Evolutionary conservation across 495 filamentous ascomycete species (phyloP).

Genomic region (Parmelia sp.): DNA sequence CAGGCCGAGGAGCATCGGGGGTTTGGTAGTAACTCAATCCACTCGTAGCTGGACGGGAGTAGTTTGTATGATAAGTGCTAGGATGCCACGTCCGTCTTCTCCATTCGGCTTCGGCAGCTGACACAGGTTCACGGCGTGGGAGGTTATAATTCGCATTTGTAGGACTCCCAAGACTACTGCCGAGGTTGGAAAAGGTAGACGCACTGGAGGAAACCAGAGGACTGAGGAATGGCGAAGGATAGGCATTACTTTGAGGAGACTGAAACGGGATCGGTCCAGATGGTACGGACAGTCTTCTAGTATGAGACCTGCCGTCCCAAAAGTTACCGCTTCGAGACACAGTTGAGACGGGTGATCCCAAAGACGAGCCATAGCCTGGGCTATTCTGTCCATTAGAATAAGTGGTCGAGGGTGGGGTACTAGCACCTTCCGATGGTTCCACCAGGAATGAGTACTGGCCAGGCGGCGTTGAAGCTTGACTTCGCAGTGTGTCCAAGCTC

Average conservation of each 20-base stretch:
- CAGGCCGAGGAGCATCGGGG: slow-evolving; percentile 49
- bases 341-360: slow-evolving; percentile 62
- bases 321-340: slow-evolving; percentile 59
- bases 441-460: slow-evolving; percentile 39
- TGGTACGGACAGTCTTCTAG: slow-evolving; percentile 74
- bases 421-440: slow-evolving; percentile 63
- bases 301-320: slow-evolving; percentile 64
- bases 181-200: slow-evolving; percentile 48
- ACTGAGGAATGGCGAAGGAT: slow-evolving; percentile 54
- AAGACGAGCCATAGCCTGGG: slow-evolving; percentile 57
- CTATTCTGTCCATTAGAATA: slow-evolving; percentile 68
- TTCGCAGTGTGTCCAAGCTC: slow-evolving; percentile 54
- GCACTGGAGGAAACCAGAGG: slow-evolving; percentile 49
- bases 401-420: slow-evolving; percentile 66
- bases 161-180: slow-evolving; percentile 62
- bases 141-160: slow-evolving; percentile 59
- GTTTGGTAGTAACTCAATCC: slow-evolving; percentile 54
- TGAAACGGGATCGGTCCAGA: slow-evolving; percentile 70
- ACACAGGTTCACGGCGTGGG: slow-evolving; percentile 55
- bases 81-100: slow-evolving; percentile 87
- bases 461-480: slow-evolving; percentile 45
- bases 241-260: slow-evolving; percentile 50
- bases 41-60: slow-evolving; percentile 57
- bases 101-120: slow-evolving; percentile 64
- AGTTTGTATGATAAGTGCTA: slow-evolving; percentile 57